phyloP scores from a whole-genome alignment of 129 eudicot species.

The Tanacetum coccineum region DNA sequence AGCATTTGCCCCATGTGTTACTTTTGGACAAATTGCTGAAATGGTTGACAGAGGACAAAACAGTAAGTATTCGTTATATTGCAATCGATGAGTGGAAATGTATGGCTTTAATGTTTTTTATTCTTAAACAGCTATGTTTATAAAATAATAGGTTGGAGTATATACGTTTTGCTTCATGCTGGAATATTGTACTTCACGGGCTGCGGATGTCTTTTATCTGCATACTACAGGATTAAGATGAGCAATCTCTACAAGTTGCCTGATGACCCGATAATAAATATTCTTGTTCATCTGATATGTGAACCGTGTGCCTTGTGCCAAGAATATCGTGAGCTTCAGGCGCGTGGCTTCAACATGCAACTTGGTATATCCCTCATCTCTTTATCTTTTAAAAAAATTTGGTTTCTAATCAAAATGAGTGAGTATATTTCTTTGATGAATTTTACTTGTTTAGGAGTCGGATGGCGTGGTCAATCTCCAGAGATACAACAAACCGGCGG shows the following conservation, averaged over 20 bases:
- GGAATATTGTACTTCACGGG: constrained; percentile 30
- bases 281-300: constrained; percentile 32
- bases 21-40: constrained; percentile 40
- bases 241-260: constrained; percentile 26
- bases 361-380: constrained; percentile 6
- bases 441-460: constrained; percentile 16
- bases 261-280: constrained; percentile 22
- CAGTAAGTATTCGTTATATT: constrained; percentile 20
- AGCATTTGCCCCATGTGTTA: constrained; percentile 36
- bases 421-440: not conserved
- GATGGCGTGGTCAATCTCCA: constrained; percentile 31
- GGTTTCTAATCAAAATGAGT: too few species aligned
- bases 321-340: constrained; percentile 40
- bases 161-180: constrained; percentile 18
- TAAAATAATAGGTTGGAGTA: constrained; percentile 15
- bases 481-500: constrained; percentile 35
- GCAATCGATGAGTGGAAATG: not conserved
- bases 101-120: not conserved
- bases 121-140: not conserved
- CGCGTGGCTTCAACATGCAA: constrained; percentile 40
- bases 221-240: constrained; percentile 36
- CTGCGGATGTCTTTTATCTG: constrained; percentile 29
- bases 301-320: constrained; percentile 44
- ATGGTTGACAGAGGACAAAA: constrained; percentile 33
- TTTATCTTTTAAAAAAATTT: too few species aligned